These are phyloP conservation scores for Penicillium olsonii DNA, from an alignment of 2,329 filamentous ascomycete species.

Conservation along the genomic window DNA sequence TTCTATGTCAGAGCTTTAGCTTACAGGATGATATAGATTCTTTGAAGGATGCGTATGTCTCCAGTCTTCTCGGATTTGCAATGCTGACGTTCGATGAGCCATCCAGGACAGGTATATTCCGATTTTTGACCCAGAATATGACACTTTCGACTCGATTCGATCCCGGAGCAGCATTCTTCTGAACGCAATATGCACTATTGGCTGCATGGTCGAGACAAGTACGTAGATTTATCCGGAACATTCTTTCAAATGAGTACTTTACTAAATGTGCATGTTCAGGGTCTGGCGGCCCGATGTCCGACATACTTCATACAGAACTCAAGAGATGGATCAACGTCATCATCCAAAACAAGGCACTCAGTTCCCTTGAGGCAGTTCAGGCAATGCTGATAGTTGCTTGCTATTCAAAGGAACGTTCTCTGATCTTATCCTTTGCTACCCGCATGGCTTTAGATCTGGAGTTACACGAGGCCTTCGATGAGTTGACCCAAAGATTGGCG, in stretches of 20 bases:
- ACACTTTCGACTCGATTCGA: conserved; percentile 50
- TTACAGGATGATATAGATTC: conserved; percentile 25
- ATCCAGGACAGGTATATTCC: conserved; percentile 51
- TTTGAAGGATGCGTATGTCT: conserved; percentile 40
- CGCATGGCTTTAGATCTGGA: conserved; percentile 54
- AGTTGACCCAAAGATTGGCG: conserved; percentile 35
- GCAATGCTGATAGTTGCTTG: conserved; percentile 55
- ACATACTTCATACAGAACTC: conserved; percentile 48
- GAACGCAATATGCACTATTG: conserved; percentile 55
- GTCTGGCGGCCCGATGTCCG: conserved; percentile 36
- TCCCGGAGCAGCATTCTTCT: conserved; percentile 53
- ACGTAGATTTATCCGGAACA: background rate
- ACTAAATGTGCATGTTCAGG: conserved; percentile 15
- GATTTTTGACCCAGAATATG: conserved; percentile 48
- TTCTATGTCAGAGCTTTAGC: too few relatives aligned
- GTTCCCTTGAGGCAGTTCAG: conserved; percentile 53
- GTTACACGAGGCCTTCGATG: conserved; percentile 47
- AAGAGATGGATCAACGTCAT: conserved; percentile 50
- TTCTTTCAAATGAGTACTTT: background rate
- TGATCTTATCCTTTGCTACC: conserved; percentile 53
- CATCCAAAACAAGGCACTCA: conserved; percentile 41
- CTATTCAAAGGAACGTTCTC: conserved; percentile 55
- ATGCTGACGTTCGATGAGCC: background rate
- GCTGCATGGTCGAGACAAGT: conserved; percentile 48
- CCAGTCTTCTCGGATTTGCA: background rate